Conservation (phyloP, 1,284 basidiomycete species). For the Sporisorium exsertum region DNA sequence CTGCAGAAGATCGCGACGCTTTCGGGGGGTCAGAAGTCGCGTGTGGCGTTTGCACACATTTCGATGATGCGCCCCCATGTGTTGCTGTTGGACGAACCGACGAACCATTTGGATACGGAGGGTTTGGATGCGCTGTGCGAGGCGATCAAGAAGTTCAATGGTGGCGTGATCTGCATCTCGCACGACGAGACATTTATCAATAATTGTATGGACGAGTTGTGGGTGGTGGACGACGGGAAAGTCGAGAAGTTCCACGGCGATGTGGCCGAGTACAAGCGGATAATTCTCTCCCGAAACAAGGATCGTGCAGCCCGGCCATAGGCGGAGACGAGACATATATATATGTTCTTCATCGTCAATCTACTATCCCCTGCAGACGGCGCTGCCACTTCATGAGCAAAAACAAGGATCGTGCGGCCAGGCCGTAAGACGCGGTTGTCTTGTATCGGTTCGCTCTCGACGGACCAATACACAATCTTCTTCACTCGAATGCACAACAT, state of each 20-base stretch:
- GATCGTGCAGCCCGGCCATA: slow-evolving; percentile 5
- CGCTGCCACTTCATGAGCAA: too few relatives aligned
- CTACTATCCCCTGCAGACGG: too few relatives aligned
- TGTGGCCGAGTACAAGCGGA: slow-evolving; percentile 89
- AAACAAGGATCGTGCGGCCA: not conserved
- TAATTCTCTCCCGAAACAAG: slow-evolving; percentile 67
- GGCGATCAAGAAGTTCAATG: slow-evolving; percentile 89
- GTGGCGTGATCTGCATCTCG: slow-evolving; percentile 75
- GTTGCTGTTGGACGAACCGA: slow-evolving; percentile 97
- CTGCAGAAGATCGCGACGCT: slow-evolving; percentile 77
- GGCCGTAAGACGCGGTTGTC: too few relatives aligned
- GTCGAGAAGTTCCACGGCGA: slow-evolving; percentile 89
- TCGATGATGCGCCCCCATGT: slow-evolving; percentile 91
- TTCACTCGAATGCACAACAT: not conserved
- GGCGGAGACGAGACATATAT: not conserved
- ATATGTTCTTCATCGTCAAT: not conserved
- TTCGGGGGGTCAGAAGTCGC: slow-evolving; percentile 91
- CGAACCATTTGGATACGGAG: slow-evolving; percentile 90
- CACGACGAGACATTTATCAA: slow-evolving; percentile 67
- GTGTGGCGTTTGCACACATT: slow-evolving; percentile 93
- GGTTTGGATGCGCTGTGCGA: slow-evolving; percentile 95
- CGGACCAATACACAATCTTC: too few relatives aligned
- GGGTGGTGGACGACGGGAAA: slow-evolving; percentile 85
- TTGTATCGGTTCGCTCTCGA: too few relatives aligned
- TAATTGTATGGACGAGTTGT: slow-evolving; percentile 62